Base-by-base conservation (phyloP, 148 eudicot species). In the Vaccinium macrocarpon region DNA sequence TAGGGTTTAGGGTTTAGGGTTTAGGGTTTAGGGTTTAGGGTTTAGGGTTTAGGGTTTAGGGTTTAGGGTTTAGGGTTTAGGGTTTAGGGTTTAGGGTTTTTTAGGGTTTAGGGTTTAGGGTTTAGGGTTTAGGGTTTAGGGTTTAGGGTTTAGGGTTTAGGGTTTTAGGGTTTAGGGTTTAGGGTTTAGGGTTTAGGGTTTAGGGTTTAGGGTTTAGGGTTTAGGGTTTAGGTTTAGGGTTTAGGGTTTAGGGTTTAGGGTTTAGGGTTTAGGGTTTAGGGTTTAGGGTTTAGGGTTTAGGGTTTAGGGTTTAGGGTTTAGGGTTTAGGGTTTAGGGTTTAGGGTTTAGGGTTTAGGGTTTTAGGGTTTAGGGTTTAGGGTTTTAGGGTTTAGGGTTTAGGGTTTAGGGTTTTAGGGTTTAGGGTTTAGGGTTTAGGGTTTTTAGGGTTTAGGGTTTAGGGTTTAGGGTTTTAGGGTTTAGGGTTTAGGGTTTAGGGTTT, bases 401-500 rank as follows among this genome's bases (percentile, higher is more conserved):
- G 81, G 29, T 21, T 78, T 78, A 50, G 81, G 81, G 59, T n/a
- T 50, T 78, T 51, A 21, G 81, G 61, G 81, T 19, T 78, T 78
- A 6, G 61, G 81, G 81, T 18, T 78, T 78, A 21, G 81, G 81
- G 59, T 50, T 78, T 78, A n/a, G 81, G 81, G 61, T 50, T 78
- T 52, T 78, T 78, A 23, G 81, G 81, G 81, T 78, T 52, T 78
- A 78, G 81, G 81, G 81, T 78, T 78, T 78, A 52, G 64, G 81
- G 81, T 78, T 78, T 52, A 23, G 81, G 62, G 38, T n/a, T 78
- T 78, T 5, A 12, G 42, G 81, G 61, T 52, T 53, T 23, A 53
- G 81, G 81, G 61, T 52, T 51, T 51, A 4, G 35, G 81, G 62
- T 78, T 78, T 10, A 14, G 64, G 81, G 62, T 52, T 52, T 51